Conservation (phyloP, 2,329 filamentous ascomycete genomes). For the Fusarium sororula region DNA sequence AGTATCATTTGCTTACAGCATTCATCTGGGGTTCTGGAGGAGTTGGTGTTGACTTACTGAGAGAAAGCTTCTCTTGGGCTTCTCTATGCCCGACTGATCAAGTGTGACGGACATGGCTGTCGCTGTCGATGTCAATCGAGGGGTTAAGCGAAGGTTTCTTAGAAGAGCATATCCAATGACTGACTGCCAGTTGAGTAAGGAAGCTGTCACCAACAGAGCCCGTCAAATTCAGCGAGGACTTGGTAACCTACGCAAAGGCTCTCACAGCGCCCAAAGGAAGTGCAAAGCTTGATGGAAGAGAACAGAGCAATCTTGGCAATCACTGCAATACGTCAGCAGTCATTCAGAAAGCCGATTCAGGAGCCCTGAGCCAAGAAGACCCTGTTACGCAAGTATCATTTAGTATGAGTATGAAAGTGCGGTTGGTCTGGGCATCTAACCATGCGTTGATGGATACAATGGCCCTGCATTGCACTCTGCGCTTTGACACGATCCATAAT, state of each 20-base stretch:
- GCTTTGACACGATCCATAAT: not conserved
- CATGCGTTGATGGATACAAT: not conserved
- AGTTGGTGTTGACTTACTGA: slow-evolving; percentile 16
- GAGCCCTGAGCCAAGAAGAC: slow-evolving; percentile 5
- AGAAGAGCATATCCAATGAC: not conserved
- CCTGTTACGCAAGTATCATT: not conserved
- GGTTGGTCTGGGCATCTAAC: not conserved
- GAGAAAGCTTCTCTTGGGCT: slow-evolving; percentile 18
- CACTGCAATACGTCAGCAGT: not conserved
- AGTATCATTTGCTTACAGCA: not conserved
- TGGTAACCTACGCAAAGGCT: not conserved
- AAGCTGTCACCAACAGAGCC: not conserved
- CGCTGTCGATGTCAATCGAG: not conserved
- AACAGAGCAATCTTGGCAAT: not conserved
- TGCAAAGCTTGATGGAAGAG: not conserved
- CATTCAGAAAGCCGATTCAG: slow-evolving; percentile 16
- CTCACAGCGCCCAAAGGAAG: not conserved
- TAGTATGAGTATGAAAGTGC: not conserved
- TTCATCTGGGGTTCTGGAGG: not conserved
- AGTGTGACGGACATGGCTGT: slow-evolving; percentile 19
- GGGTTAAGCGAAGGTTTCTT: not conserved
- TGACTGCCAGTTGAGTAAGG: not conserved
- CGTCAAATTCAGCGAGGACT: not conserved
- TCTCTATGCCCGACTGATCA: slow-evolving; percentile 15
- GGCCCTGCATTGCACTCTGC: not conserved